Base-by-base conservation (phyloP, 2,329 filamentous ascomycete genomes). In the Colletotrichum caudatum region DNA sequence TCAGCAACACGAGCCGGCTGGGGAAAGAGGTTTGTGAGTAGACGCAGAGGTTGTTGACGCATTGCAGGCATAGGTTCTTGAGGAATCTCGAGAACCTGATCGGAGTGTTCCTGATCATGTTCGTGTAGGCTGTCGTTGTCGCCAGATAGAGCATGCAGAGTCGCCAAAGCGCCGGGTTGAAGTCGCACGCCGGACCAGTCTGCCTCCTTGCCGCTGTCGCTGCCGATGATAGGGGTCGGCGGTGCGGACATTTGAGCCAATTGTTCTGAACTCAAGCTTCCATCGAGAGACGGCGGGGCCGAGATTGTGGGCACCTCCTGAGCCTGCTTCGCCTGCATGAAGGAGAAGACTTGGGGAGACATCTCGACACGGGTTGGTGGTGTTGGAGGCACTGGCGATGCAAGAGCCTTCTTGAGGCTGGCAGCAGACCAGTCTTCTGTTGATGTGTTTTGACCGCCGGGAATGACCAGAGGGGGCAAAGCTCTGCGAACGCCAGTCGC, bases 201-300 rank as follows among this genome's bases (percentile, higher is more conserved):
- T 70, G 88, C 84, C 58, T 89, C 88, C 46, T 86, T 84, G 12
- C 84, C 83, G 39, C 89, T 86, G 29, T 85, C 83, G 68, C 85
- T 83, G 20, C 86, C 89, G 74, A 93, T 87, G 72, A 95, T 87
- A 18, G 95, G 95, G 0, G 95, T 98, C 14, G 93, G 90, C 6
- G 95, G 94, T 60, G 94, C 94, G 77, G 94, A 97, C 80, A 94
- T 88, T 64, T 88, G 88, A 1, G 94, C 93, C 80, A 97, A 88
- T 79, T 97, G 94, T 78, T 98, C 95, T 2, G 95, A 97, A 11
- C 91, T 92, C 77, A 96, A 83, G 81, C 94, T 97, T 29, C 94
- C 95, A 82, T 97, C 95, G 4, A 97, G 86, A 5, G 95, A 98
- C 4, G 95, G 95, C 5, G 95, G 92, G 7, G 93, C 92, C 66